Conservation (phyloP, 2,329 filamentous ascomycete genomes). For the Nakataea oryzae region DNA sequence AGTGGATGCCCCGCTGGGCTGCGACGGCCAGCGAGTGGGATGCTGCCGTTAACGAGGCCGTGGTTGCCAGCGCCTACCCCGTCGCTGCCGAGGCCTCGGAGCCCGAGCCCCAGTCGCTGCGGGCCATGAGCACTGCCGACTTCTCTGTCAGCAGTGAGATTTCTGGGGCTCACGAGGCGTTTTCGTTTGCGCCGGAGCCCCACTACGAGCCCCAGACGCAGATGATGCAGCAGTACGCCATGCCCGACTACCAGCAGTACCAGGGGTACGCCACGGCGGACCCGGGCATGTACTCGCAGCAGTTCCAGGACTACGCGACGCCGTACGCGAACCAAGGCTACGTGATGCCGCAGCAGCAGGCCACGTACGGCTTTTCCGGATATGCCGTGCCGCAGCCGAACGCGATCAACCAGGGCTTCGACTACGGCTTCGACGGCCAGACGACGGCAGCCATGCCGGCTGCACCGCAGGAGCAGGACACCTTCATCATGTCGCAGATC, state of each 20-base stretch:
- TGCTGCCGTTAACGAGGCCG: slow-evolving; percentile 18
- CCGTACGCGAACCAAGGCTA: neutral
- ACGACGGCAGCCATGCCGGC: neutral
- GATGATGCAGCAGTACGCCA: neutral
- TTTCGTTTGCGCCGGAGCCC: neutral
- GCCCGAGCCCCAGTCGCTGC: slow-evolving; percentile 17
- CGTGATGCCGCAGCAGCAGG: neutral
- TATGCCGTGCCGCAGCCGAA: neutral
- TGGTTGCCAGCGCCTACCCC: slow-evolving; percentile 18
- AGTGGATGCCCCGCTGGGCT: slow-evolving; percentile 2
- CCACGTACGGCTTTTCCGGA: neutral
- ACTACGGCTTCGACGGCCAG: neutral
- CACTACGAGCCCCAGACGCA: neutral
- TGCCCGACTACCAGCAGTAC: neutral
- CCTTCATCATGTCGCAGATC: slow-evolving; percentile 17
- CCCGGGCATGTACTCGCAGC: neutral
- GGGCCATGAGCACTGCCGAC: slow-evolving; percentile 11
- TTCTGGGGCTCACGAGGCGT: neutral
- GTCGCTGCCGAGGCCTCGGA: slow-evolving; percentile 16
- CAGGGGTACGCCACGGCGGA: neutral
- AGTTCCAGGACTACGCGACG: neutral
- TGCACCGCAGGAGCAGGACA: neutral
- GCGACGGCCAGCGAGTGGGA: slow-evolving; percentile 21
- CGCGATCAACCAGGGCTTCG: neutral
- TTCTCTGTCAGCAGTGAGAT: slow-evolving; percentile 7